These are phyloP conservation scores for Sclerotinia borealis DNA, from an alignment of 2,329 filamentous ascomycete genomes.

Conservation along the genomic window DNA sequence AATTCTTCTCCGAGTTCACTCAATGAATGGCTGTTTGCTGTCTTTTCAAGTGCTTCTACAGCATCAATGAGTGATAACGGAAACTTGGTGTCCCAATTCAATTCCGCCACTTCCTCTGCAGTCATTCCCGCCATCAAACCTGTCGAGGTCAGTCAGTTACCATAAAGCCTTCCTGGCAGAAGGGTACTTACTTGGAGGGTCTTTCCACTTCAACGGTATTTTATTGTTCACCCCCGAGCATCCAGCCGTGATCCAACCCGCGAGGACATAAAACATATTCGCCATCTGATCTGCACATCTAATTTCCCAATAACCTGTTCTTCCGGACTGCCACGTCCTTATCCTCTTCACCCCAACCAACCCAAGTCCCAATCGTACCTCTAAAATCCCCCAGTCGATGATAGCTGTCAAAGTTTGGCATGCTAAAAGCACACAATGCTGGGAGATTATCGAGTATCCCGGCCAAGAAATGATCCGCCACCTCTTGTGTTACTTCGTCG, in stretches of 20 bases:
- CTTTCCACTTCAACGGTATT: background rate
- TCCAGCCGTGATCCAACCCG: slow-evolving; percentile 7
- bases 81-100: background rate
- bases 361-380: slow-evolving; percentile 8
- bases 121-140: background rate
- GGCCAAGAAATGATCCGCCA: slow-evolving; percentile 62
- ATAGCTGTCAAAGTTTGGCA: slow-evolving; percentile 15
- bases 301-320: slow-evolving; percentile 8
- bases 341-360: slow-evolving; percentile 9
- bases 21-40: background rate
- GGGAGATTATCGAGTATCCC: slow-evolving; percentile 61
- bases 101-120: background rate
- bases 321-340: slow-evolving; percentile 1
- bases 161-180: background rate
- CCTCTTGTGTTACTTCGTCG: slow-evolving; percentile 35
- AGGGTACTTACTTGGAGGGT: background rate
- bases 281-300: slow-evolving; percentile 5
- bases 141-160: background rate
- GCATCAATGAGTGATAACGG: background rate
- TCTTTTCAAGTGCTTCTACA: background rate
- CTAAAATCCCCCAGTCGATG: background rate
- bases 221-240: slow-evolving; percentile 1
- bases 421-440: slow-evolving; percentile 56
- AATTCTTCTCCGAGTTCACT: slow-evolving; percentile 5
- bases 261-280: slow-evolving; percentile 6